A percentile compares a stretch with the other conserved stretches of the same genome.
Conservation (phyloP, 2,329 filamentous ascomycete genomes). For the Bipolaris oryzae region DNA sequence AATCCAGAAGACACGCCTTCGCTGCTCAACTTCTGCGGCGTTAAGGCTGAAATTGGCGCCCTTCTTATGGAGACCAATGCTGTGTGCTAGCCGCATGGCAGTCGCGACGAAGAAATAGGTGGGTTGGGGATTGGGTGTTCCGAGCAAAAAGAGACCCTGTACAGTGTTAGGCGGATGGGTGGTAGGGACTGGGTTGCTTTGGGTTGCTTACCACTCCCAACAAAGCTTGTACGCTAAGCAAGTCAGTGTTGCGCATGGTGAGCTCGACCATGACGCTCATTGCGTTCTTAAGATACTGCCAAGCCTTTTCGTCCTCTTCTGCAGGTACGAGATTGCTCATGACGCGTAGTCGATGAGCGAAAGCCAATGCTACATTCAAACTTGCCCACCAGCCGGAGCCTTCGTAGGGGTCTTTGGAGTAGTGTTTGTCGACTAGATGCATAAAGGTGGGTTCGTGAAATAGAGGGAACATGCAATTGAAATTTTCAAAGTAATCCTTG, state of each 20-base stretch:
- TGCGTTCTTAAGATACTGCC: slow-evolving; percentile 95
- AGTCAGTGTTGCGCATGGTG: slow-evolving; percentile 93
- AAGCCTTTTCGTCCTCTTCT: slow-evolving; percentile 92
- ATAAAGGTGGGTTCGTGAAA: slow-evolving; percentile 99
- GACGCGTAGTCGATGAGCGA: slow-evolving; percentile 86
- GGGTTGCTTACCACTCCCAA: slow-evolving; percentile 73
- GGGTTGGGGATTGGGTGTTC: slow-evolving; percentile 94
- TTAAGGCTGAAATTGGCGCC: slow-evolving; percentile 93
- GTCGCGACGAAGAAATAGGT: slow-evolving; percentile 89
- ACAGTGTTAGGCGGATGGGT: slow-evolving; percentile 20
- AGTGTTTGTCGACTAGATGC: slow-evolving; percentile 93
- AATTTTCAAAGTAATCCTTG: slow-evolving; percentile 96
- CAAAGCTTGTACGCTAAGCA: slow-evolving; percentile 91
- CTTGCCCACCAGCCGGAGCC: slow-evolving; percentile 99
- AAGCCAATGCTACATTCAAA: slow-evolving; percentile 91
- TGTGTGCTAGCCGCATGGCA: slow-evolving; percentile 88
- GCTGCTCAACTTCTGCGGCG: slow-evolving; percentile 90
- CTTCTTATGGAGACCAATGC: slow-evolving; percentile 92
- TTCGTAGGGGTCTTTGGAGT: slow-evolving; percentile 89
- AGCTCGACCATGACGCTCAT: slow-evolving; percentile 92
- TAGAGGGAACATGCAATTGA: slow-evolving; percentile 98
- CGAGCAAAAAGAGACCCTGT: slow-evolving; percentile 85
- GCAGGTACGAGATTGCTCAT: slow-evolving; percentile 93
- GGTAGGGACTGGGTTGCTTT: background rate
- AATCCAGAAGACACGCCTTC: slow-evolving; percentile 79